These are phyloP conservation scores for Solidago caesia DNA, from an alignment of 129 eudicot genomes.

Conservation along the genomic window DNA sequence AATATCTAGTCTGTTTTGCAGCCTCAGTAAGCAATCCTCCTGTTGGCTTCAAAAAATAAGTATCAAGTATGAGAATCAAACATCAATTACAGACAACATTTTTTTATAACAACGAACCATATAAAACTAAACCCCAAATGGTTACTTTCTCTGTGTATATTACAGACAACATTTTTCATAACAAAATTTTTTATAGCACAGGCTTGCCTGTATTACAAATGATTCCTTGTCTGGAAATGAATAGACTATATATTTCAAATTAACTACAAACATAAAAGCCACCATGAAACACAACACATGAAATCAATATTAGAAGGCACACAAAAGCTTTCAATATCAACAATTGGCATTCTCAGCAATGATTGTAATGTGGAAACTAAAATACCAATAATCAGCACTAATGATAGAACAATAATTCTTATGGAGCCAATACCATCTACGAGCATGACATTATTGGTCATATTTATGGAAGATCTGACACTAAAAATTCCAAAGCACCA, in stretches of 20 bases:
- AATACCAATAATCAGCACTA: conserved; percentile 15
- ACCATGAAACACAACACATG: background rate
- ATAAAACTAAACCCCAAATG: conserved; percentile 6
- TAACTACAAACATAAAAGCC: background rate
- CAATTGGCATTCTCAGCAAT: background rate
- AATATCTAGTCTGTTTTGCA: conserved; percentile 78
- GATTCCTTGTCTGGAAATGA: background rate
- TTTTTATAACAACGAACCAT: background rate
- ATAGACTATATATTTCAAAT: background rate
- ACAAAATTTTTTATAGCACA: background rate
- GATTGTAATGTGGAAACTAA: background rate
- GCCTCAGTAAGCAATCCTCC: conserved; percentile 73
- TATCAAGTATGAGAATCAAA: conserved; percentile 28
- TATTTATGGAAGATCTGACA: conserved; percentile 11
- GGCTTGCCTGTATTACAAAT: background rate
- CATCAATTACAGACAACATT: background rate
- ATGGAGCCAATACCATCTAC: conserved; percentile 21
- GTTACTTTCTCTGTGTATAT: background rate
- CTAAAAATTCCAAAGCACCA: conserved; percentile 7
- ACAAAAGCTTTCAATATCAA: background rate
- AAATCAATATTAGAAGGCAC: background rate
- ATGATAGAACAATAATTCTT: background rate
- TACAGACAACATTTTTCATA: no score
- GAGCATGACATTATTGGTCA: conserved; percentile 13
- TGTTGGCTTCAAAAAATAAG: conserved; percentile 27